Conservation (phyloP, 2,329 filamentous ascomycete genomes). For the Hypocreales sp. region DNA sequence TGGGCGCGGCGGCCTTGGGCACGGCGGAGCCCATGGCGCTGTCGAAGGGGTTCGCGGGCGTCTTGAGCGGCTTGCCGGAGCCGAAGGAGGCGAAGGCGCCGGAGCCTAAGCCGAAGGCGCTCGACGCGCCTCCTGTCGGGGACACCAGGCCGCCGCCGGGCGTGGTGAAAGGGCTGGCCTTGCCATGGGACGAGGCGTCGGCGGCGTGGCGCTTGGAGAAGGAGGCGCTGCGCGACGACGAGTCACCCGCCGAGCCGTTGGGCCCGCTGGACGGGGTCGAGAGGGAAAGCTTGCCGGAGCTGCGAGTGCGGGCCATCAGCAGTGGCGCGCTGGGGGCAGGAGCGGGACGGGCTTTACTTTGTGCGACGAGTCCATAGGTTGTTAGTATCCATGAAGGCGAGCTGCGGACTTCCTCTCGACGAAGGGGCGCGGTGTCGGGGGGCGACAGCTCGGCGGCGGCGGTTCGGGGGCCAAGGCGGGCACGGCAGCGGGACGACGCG, state of each 20-base stretch:
- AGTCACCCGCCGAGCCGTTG: conserved; percentile 35
- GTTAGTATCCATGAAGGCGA: conserved; percentile 36
- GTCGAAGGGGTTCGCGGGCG: conserved; percentile 67
- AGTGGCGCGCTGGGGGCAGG: too few species aligned
- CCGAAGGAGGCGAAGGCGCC: conserved; percentile 89
- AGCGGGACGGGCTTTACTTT: conserved; percentile 42
- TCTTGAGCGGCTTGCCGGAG: conserved; percentile 74
- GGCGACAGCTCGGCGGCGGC: conserved; percentile 3
- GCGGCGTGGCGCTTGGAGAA: conserved; percentile 62
- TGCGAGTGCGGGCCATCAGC: too few species aligned
- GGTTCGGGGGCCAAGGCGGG: conserved; percentile 5
- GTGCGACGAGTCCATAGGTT: conserved; percentile 66
- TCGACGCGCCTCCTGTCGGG: conserved; percentile 50
- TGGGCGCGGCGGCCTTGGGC: conserved; percentile 14
- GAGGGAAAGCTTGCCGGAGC: conserved; percentile 80
- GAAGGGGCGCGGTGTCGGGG: conserved; percentile 5
- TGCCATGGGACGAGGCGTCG: conserved; percentile 55
- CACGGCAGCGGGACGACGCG: conserved; percentile 1
- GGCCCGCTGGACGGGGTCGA: conserved; percentile 51
- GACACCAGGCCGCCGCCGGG: conserved; percentile 35
- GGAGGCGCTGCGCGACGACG: conserved; percentile 44
- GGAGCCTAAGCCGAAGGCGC: conserved; percentile 84
- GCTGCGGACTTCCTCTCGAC: conserved; percentile 6
- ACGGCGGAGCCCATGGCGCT: conserved; percentile 39
- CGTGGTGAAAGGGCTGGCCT: conserved; percentile 67